phyloP scores from a whole-genome alignment of 345 rosid species.

The Acer negundo region DNA sequence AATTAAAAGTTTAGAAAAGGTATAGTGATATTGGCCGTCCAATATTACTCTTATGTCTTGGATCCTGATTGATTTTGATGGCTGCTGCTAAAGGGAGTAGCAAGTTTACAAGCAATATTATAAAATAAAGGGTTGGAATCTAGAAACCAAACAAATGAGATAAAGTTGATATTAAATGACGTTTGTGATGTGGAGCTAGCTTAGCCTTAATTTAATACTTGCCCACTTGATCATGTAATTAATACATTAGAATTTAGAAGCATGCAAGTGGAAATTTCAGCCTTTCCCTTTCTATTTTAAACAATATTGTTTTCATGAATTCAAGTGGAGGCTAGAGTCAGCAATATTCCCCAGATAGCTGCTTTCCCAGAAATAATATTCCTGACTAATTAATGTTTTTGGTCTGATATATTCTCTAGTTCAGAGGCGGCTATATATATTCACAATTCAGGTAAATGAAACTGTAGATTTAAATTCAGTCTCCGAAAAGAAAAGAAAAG shows the following conservation, averaged over 20 bases:
- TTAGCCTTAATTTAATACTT: not conserved
- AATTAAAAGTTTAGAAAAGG: not conserved
- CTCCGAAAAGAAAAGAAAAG: too few species aligned
- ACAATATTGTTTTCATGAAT: not conserved
- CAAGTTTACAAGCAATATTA: not conserved
- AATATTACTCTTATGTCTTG: not conserved
- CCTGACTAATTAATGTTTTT: not conserved
- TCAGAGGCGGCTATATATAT: not conserved
- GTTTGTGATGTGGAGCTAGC: not conserved
- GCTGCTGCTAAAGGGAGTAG: not conserved
- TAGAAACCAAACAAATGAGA: not conserved
- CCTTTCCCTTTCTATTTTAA: not conserved
- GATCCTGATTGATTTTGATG: not conserved
- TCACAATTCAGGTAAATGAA: too few species aligned
- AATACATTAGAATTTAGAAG: not conserved
- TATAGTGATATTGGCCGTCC: not conserved
- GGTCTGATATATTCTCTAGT: not conserved
- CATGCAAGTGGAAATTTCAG: not conserved
- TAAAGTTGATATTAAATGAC: not conserved
- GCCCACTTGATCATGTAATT: not conserved
- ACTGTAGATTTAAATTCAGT: too few species aligned
- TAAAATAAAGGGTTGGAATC: not conserved
- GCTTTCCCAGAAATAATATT: not conserved
- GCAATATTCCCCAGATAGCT: not conserved
- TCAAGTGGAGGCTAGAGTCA: not conserved